Base-by-base conservation (phyloP, 2,329 filamentous ascomycete species). In the Seiridium unicorne region DNA sequence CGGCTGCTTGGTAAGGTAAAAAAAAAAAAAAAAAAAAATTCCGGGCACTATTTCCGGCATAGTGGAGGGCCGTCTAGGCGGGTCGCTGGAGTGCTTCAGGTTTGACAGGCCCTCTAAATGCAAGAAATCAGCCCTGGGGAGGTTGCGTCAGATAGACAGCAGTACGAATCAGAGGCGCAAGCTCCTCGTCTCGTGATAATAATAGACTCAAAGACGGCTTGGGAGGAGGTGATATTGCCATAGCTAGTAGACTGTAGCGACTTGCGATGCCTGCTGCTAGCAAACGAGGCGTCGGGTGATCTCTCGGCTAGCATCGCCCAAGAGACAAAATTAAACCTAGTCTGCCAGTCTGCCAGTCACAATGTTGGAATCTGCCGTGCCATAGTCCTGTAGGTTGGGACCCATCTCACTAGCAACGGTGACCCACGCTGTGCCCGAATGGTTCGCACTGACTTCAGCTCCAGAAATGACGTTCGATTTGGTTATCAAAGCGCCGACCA, bases 61-160 rank as follows among this genome's bases (percentile, higher is more conserved):
- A 48, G 42, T 32, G 44, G 42, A 35, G 26, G 42, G 9, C 54
- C 18, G 40, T 10, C 32, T 26, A 6, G 54, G 36, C 42, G 38
- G 38, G 54, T 47, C 54, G 18, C 13, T 57, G 54, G 54, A 18
- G 18, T 57, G 54, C 54, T 57, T 48, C 54, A 57, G 54, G 34
- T 57, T 57, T 42, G 54, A 47, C 54, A 38, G 54, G 38, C n/a
- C 53, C 32, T 51, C 10, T 7, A 18, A 31, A 48, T 18, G 46
- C 46, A 9, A 48, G 46, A 51, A 51, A 36, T 51, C 11, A 11
- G 34, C 13, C 34, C 49, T 51, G 9, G 10, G 49, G 18, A 42
- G 32, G 26, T 46, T 44, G 54, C 54, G 34, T 57, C 54, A 57
- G 40, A 57, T 51, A 51, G 49, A 51, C 32, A 35, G 32, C 49